A percentile compares a stretch with the other conserved stretches of the same genome.
Evolutionary conservation across 164 flowering plant genomes (phyloP).

Genomic region (Vitis labrusca): DNA sequence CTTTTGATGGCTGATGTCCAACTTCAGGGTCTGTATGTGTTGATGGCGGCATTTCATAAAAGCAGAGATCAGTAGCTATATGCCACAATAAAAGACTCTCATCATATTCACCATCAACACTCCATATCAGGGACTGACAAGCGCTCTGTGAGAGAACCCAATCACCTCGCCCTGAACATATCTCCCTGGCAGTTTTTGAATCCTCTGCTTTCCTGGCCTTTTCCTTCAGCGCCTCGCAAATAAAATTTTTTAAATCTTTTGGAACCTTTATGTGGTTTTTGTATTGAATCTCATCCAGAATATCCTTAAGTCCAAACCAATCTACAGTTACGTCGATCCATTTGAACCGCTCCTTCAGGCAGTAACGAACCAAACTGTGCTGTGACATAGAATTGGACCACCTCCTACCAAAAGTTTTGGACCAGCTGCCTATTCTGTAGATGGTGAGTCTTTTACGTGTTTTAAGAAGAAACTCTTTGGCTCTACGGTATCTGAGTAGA

Average conservation of each 20-base stretch:
- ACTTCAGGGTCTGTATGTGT: too few relatives aligned
- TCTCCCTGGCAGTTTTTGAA: slow-evolving; percentile 21
- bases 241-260: slow-evolving; percentile 17
- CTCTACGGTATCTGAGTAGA: not conserved
- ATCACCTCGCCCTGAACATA: slow-evolving; percentile 27
- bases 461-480: too few relatives aligned
- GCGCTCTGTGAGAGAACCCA: slow-evolving; percentile 7
- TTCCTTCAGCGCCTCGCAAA: slow-evolving; percentile 23
- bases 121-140: not conserved
- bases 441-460: not conserved
- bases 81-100: slow-evolving; percentile 35
- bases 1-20: too few relatives aligned
- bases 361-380: not conserved
- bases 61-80: slow-evolving; percentile 34
- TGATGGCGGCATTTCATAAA: not conserved
- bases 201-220: slow-evolving; percentile 26
- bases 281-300: slow-evolving; percentile 18
- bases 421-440: not conserved
- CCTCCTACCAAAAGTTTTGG: not conserved
- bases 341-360: too few relatives aligned
- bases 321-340: not conserved
- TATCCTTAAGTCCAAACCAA: slow-evolving; percentile 7
- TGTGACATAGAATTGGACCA: slow-evolving; percentile 9
- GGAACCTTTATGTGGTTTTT: slow-evolving; percentile 9
- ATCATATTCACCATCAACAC: slow-evolving; percentile 16